phyloP scores from a whole-genome alignment of 2,329 filamentous ascomycete species.

The Sporothrix curviconia region DNA sequence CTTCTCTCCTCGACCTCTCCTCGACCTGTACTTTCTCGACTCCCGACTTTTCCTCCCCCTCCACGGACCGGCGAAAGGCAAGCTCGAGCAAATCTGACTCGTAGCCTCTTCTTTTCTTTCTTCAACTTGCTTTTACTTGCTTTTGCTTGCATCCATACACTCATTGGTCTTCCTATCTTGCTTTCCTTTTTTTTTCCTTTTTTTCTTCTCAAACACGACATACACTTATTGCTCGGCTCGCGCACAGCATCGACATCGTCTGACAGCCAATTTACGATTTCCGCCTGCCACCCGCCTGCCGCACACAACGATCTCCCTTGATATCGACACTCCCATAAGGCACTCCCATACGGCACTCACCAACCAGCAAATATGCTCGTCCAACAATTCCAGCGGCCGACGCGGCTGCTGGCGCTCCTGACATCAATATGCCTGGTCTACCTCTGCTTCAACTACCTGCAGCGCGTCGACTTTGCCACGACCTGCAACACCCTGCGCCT shows the following conservation, averaged over 20 bases:
- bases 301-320: too few species aligned
- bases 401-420: slow-evolving; percentile 18
- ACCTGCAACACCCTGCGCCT: slow-evolving; percentile 6
- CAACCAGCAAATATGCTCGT: slow-evolving; percentile 16
- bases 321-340: too few species aligned
- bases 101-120: background rate
- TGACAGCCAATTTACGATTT: background rate
- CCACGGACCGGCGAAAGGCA: background rate
- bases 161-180: background rate
- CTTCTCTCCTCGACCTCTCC: background rate
- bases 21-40: too few species aligned
- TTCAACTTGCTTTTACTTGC: too few species aligned
- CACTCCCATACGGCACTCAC: too few species aligned
- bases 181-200: background rate
- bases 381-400: slow-evolving; percentile 19
- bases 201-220: background rate
- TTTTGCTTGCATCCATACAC: background rate
- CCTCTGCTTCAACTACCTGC: slow-evolving; percentile 18
- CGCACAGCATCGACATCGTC: background rate
- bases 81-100: background rate
- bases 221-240: background rate
- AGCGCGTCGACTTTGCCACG: slow-evolving; percentile 12
- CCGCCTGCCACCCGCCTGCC: background rate
- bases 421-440: slow-evolving; percentile 15
- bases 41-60: background rate